Evolutionary conservation across 2,329 filamentous ascomycete species (phyloP).

Genomic region (Tympanopsis confertula): DNA sequence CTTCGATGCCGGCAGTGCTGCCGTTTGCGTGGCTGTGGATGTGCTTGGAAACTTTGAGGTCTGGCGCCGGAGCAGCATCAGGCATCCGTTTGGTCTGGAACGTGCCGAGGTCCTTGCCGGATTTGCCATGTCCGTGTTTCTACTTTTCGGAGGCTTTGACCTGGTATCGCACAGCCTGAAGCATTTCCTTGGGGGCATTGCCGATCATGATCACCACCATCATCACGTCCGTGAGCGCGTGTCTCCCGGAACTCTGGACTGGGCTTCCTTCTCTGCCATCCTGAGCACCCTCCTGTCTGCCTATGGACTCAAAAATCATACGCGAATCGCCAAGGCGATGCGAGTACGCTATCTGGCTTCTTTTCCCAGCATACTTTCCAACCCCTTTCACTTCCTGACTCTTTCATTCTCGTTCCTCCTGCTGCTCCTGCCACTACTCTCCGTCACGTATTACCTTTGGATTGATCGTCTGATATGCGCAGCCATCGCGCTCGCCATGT

Average conservation of each 20-base stretch:
- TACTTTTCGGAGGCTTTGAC: conserved; percentile 95
- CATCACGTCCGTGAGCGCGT: conserved; percentile 55
- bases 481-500: conserved; percentile 78
- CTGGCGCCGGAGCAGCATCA: conserved; percentile 84
- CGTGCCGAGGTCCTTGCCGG: conserved; percentile 87
- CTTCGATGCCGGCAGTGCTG: conserved; percentile 86
- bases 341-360: conserved; percentile 71
- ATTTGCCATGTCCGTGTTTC: conserved; percentile 88
- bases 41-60: conserved; percentile 95
- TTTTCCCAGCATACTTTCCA: conserved; percentile 77
- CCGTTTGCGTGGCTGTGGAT: conserved; percentile 84
- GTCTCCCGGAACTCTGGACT: conserved; percentile 65
- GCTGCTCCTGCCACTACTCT: conserved; percentile 70
- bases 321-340: conserved; percentile 84
- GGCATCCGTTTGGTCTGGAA: conserved; percentile 87
- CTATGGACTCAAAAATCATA: conserved; percentile 78
- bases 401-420: conserved; percentile 75
- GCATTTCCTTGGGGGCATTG: conserved; percentile 69
- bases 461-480: conserved; percentile 74
- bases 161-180: conserved; percentile 88
- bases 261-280: conserved; percentile 72
- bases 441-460: conserved; percentile 69
- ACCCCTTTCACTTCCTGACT: conserved; percentile 90
- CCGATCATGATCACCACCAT: conserved; percentile 64
- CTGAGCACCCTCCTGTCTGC: conserved; percentile 75